Conservation (phyloP, 2,329 filamentous ascomycete species). For the Paracoccidioides brasiliensis region DNA sequence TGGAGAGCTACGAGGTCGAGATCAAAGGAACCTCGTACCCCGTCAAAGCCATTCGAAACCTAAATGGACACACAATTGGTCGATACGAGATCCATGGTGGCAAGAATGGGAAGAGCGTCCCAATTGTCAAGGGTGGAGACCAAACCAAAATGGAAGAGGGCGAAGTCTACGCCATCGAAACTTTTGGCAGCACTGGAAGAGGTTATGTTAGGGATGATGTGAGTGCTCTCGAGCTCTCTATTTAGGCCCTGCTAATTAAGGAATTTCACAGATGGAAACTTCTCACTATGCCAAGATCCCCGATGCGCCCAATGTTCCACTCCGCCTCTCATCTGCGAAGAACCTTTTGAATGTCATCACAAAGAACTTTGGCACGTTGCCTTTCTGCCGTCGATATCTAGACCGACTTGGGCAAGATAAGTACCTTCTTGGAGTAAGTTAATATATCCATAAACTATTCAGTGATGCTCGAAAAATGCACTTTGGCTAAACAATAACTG, state of each 20-base stretch:
- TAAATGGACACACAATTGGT: slow-evolving; percentile 81
- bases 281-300: slow-evolving; percentile 73
- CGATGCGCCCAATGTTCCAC: slow-evolving; percentile 61
- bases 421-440: slow-evolving; percentile 70
- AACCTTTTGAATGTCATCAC: slow-evolving; percentile 77
- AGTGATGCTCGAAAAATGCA: neutral
- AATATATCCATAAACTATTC: neutral
- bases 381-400: slow-evolving; percentile 80
- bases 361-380: slow-evolving; percentile 90
- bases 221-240: slow-evolving; percentile 19
- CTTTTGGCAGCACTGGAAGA: slow-evolving; percentile 85
- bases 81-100: slow-evolving; percentile 83
- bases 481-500: slow-evolving; percentile 16
- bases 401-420: slow-evolving; percentile 91
- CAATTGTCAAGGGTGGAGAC: slow-evolving; percentile 79
- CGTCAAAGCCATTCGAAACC: slow-evolving; percentile 73
- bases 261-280: slow-evolving; percentile 48
- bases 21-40: slow-evolving; percentile 65
- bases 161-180: slow-evolving; percentile 90
- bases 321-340: slow-evolving; percentile 71
- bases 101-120: slow-evolving; percentile 79
- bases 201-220: slow-evolving; percentile 79
- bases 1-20: slow-evolving; percentile 87
- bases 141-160: slow-evolving; percentile 97
- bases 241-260: slow-evolving; percentile 7